Conservation (phyloP, 495 filamentous ascomycete genomes). For the Pyronema domesticum region DNA sequence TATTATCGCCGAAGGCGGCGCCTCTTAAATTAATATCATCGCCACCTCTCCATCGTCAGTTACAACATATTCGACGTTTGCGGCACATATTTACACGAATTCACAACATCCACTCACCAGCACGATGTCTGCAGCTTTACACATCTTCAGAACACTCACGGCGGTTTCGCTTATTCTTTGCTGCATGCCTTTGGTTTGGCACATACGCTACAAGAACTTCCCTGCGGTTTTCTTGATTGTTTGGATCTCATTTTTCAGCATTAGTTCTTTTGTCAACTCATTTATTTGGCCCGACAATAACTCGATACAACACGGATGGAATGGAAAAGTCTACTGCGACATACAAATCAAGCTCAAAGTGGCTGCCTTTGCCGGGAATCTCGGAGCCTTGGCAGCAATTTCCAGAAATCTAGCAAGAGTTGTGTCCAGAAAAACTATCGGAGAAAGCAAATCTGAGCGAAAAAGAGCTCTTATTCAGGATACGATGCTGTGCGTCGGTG, state of each 20-base stretch:
- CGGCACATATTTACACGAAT: too few species aligned
- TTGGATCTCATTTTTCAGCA: conserved; percentile 46
- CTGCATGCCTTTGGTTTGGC: conserved; percentile 18
- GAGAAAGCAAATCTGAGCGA: conserved; percentile 36
- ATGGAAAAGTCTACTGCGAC: conserved; percentile 65
- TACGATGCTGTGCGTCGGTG: conserved; percentile 46
- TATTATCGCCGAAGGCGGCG: too few species aligned
- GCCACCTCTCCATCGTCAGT: too few species aligned
- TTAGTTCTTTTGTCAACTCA: conserved; percentile 55
- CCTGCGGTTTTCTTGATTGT: conserved; percentile 43
- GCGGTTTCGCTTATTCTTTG: conserved; percentile 10
- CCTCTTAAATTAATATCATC: too few species aligned
- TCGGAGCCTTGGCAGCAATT: conserved; percentile 46
- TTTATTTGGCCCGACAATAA: conserved; percentile 68
- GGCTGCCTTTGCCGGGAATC: conserved; percentile 42
- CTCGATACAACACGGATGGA: conserved; percentile 40
- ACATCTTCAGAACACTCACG: conserved; percentile 3
- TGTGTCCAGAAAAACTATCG: conserved; percentile 45
- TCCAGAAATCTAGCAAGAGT: conserved; percentile 54
- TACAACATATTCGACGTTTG: too few species aligned
- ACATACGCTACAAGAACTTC: conserved; percentile 40
- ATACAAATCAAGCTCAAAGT: conserved; percentile 54
- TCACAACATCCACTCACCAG: too few species aligned
- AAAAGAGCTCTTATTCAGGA: conserved; percentile 39
- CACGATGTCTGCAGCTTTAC: background rate